phyloP scores from a whole-genome alignment of 331 rosid genomes.

The Malus hybrid region DNA sequence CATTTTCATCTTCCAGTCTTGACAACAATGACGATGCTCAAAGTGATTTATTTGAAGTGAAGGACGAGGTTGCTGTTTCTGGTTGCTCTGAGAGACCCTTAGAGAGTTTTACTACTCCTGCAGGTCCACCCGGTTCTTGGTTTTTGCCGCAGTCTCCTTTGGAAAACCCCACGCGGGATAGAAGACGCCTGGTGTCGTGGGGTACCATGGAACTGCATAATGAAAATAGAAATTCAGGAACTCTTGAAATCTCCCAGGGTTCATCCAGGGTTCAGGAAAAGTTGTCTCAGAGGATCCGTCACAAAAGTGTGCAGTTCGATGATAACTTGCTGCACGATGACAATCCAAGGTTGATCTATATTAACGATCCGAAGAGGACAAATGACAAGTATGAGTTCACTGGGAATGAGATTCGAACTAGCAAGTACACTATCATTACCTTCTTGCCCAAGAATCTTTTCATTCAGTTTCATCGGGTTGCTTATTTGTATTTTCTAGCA shows the following conservation, averaged over 20 bases:
- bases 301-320: conserved; percentile 58
- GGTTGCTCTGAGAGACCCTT: conserved; percentile 24
- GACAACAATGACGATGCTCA: conserved; percentile 24
- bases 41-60: conserved; percentile 19
- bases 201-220: conserved; percentile 73
- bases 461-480: conserved; percentile 84
- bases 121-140: conserved; percentile 11
- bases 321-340: conserved; percentile 43
- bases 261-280: conserved; percentile 36
- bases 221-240: conserved; percentile 12
- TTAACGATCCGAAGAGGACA: conserved; percentile 60
- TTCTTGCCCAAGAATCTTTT: conserved; percentile 81
- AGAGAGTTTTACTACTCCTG: background rate
- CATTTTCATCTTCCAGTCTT: conserved; percentile 29
- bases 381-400: conserved; percentile 79
- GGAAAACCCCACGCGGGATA: conserved; percentile 54
- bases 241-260: conserved; percentile 39
- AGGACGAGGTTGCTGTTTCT: conserved; percentile 15
- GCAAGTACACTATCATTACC: conserved; percentile 67
- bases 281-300: conserved; percentile 44
- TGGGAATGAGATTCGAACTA: conserved; percentile 76
- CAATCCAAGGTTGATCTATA: conserved; percentile 57
- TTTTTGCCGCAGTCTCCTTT: conserved; percentile 36
- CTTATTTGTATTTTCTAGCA: conserved; percentile 80
- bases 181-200: conserved; percentile 39